Conservation (phyloP, 495 filamentous ascomycete genomes). For the Xylaria curta region DNA sequence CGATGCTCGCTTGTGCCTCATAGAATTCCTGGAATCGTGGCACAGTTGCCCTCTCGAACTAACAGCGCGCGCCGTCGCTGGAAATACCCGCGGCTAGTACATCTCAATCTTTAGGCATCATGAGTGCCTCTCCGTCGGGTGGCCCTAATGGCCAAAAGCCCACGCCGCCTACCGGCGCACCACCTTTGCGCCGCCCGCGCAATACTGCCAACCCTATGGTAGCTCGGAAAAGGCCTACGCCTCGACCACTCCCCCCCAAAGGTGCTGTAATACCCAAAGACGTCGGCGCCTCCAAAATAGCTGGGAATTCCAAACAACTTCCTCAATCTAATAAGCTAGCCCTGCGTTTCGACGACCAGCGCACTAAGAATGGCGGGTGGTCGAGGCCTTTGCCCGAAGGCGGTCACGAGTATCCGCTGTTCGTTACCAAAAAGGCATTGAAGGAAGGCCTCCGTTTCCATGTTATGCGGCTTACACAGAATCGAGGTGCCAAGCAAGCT, state of each 20-base stretch:
- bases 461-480: slow-evolving; percentile 70
- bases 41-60: not conserved
- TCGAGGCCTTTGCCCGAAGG: slow-evolving; percentile 59
- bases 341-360: slow-evolving; percentile 38
- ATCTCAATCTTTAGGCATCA: slow-evolving; percentile 35
- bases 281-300: slow-evolving; percentile 17
- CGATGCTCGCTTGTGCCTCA: slow-evolving; percentile 20
- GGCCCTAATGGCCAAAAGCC: slow-evolving; percentile 50
- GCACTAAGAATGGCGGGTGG: slow-evolving; percentile 65
- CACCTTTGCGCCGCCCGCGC: slow-evolving; percentile 54
- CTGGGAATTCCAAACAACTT: slow-evolving; percentile 15
- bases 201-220: slow-evolving; percentile 69
- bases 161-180: slow-evolving; percentile 42
- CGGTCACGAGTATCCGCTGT: slow-evolving; percentile 71
- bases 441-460: slow-evolving; percentile 85
- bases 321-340: slow-evolving; percentile 20
- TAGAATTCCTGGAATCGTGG: not conserved
- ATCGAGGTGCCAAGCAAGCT: slow-evolving; percentile 42
- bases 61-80: slow-evolving; percentile 2
- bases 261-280: slow-evolving; percentile 25
- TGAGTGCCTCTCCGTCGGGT: slow-evolving; percentile 66
- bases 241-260: slow-evolving; percentile 39
- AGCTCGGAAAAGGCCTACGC: slow-evolving; percentile 62
- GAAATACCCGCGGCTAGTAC: not conserved
- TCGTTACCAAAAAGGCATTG: slow-evolving; percentile 79